Conservation (phyloP, 352 stramenopile genomes). For the Pythium dissimile region DNA sequence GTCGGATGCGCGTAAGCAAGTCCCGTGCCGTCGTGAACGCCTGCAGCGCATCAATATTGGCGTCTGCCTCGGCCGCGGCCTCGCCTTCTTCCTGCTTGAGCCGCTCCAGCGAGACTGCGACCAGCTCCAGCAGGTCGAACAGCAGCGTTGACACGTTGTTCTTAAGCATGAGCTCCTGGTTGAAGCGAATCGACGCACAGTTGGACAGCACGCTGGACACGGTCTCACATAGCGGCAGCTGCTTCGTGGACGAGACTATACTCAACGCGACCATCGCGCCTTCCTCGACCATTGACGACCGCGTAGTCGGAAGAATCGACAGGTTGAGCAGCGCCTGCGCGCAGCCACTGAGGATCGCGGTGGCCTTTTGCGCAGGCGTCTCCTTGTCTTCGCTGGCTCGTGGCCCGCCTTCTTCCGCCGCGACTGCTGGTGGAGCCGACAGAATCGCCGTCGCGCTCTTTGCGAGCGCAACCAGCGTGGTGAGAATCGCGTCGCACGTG, state of each 20-base stretch:
- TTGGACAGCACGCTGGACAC: constrained; percentile 36
- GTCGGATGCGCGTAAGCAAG: constrained; percentile 16
- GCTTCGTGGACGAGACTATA: constrained; percentile 33
- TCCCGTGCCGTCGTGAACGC: background rate
- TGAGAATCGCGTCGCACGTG: constrained; percentile 66
- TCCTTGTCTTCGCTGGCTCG: background rate
- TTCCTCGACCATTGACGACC: constrained; percentile 69
- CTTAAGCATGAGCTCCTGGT: constrained; percentile 42
- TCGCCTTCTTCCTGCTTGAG: constrained; percentile 9
- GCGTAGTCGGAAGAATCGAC: constrained; percentile 75
- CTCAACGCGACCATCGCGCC: constrained; percentile 54
- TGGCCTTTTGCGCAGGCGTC: background rate
- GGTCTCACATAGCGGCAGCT: constrained; percentile 24
- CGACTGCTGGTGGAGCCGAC: constrained; percentile 21
- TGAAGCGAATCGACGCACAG: constrained; percentile 33
- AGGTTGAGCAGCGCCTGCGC: constrained; percentile 71
- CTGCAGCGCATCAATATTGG: background rate
- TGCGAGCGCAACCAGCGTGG: constrained; percentile 38
- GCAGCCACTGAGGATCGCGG: constrained; percentile 22
- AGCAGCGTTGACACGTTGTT: constrained; percentile 27
- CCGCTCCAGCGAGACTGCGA: constrained; percentile 12
- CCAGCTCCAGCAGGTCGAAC: constrained; percentile 24
- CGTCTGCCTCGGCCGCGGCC: background rate
- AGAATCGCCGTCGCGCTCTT: constrained; percentile 27
- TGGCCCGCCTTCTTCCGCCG: background rate